phyloP scores from a whole-genome alignment of 108 stramenopile species.

The Pseudonitzschia pungens region DNA sequence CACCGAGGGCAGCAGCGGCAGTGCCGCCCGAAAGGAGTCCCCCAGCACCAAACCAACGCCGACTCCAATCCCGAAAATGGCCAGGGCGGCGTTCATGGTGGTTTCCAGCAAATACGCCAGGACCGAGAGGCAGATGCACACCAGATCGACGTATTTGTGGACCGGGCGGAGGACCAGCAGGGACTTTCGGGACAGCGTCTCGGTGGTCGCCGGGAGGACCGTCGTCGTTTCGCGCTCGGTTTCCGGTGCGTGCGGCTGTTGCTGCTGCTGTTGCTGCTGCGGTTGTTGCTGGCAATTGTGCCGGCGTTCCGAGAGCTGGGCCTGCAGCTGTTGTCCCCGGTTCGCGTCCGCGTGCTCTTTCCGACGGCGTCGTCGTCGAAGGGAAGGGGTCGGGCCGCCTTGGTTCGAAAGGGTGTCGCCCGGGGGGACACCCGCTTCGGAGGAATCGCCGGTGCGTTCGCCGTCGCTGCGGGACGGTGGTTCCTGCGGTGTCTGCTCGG shows the following conservation, averaged over 20 bases:
- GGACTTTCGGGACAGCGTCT: background rate
- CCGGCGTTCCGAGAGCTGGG: no score
- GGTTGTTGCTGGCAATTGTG: no score
- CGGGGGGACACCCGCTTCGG: no score
- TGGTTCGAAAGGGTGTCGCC: no score
- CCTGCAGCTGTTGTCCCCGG: no score
- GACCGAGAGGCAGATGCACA: slow-evolving; percentile 3
- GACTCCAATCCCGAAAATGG: slow-evolving; percentile 44
- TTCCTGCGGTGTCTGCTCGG: no score
- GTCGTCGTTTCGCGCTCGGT: background rate
- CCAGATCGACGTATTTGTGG: background rate
- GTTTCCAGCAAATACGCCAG: slow-evolving; percentile 2
- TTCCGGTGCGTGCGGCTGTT: background rate
- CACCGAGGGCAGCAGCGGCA: background rate
- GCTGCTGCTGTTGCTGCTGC: no score
- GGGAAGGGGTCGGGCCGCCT: no score
- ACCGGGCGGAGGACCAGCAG: background rate
- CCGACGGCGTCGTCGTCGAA: no score
- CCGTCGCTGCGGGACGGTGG: no score
- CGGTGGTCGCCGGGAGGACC: background rate
- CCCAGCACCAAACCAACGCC: slow-evolving; percentile 46
- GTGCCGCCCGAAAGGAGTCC: slow-evolving; percentile 28
- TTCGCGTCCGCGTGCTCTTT: no score
- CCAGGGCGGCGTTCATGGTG: slow-evolving; percentile 28
- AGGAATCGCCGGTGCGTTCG: no score